phyloP scores from a whole-genome alignment of 2,329 filamentous ascomycete species.

The Tolypocladium sp. region DNA sequence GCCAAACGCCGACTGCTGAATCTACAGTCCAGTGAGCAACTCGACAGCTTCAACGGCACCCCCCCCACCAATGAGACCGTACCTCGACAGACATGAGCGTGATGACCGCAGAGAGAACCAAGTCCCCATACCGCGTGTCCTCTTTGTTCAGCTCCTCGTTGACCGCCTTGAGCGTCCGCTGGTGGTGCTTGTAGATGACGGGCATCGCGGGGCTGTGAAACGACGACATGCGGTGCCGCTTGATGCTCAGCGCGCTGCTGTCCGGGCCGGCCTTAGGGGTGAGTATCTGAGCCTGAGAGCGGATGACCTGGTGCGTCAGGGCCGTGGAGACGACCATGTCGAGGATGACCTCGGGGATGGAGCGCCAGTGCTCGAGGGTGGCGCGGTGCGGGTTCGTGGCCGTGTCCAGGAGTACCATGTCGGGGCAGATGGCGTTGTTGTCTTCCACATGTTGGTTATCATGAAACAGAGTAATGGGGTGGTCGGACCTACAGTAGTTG shows the following conservation, averaged over 20 bases:
- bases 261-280: not conserved
- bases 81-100: slow-evolving; percentile 4
- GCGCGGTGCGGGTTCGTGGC: slow-evolving; percentile 2
- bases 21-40: not conserved
- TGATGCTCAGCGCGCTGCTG: not conserved
- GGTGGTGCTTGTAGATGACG: slow-evolving; percentile 4
- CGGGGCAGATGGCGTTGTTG: slow-evolving; percentile 2
- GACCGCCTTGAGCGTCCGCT: slow-evolving; percentile 2
- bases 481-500: not conserved
- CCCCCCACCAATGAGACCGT: no score
- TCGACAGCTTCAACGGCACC: not conserved
- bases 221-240: not conserved
- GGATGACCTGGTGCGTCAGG: slow-evolving; percentile 5
- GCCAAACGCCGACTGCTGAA: slow-evolving; percentile 8
- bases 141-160: slow-evolving; percentile 2
- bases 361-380: slow-evolving; percentile 2
- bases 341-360: slow-evolving; percentile 4
- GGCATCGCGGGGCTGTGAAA: slow-evolving; percentile 2
- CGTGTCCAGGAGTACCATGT: slow-evolving; percentile 8
- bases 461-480: not conserved
- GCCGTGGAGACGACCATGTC: slow-evolving; percentile 3
- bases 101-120: slow-evolving; percentile 1
- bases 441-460: not conserved
- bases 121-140: slow-evolving; percentile 1
- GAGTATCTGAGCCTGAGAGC: not conserved